Evolutionary conservation across 352 stramenopile species (phyloP).

Genomic region (Pythium coloratum): DNA sequence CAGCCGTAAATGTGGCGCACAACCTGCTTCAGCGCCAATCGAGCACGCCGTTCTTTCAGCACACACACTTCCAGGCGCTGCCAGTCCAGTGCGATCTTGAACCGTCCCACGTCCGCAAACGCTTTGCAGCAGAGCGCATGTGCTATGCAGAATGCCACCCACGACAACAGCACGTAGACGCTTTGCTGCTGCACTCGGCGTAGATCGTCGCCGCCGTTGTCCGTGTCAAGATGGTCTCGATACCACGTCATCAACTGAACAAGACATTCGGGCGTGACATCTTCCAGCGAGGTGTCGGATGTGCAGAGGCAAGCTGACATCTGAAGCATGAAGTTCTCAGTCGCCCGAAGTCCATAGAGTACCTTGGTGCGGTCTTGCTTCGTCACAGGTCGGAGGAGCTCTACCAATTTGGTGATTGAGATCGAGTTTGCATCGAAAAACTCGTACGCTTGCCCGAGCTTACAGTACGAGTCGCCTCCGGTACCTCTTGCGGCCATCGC

Average conservation of each 20-base stretch:
- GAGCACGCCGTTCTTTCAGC: neutral
- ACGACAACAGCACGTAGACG: constrained; percentile 13
- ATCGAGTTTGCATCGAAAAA: neutral
- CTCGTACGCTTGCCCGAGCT: neutral
- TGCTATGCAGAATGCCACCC: constrained; percentile 7
- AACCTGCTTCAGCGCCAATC: constrained; percentile 8
- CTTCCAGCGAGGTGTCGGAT: neutral
- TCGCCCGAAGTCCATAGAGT: neutral
- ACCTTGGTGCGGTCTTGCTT: neutral
- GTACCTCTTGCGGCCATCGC: neutral
- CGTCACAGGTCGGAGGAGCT: neutral
- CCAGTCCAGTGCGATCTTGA: constrained; percentile 23
- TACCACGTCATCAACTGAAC: constrained; percentile 15
- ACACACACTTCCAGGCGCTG: constrained; percentile 12
- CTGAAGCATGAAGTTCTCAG: constrained; percentile 8
- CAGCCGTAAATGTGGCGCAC: constrained; percentile 12
- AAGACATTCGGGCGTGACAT: neutral
- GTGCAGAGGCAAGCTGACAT: neutral
- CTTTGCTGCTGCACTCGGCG: constrained; percentile 16
- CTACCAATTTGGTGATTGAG: neutral
- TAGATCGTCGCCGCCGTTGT: constrained; percentile 6
- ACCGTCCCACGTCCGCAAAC: neutral
- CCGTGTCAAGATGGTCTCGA: neutral
- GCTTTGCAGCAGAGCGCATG: neutral
- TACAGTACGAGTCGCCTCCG: neutral